Percentiles rank a stretch among this genome's conserved stretches.
Evolutionary conservation across 768 basidiomycete species (phyloP).

Genomic region (Psilocybe subaeruginosa): DNA sequence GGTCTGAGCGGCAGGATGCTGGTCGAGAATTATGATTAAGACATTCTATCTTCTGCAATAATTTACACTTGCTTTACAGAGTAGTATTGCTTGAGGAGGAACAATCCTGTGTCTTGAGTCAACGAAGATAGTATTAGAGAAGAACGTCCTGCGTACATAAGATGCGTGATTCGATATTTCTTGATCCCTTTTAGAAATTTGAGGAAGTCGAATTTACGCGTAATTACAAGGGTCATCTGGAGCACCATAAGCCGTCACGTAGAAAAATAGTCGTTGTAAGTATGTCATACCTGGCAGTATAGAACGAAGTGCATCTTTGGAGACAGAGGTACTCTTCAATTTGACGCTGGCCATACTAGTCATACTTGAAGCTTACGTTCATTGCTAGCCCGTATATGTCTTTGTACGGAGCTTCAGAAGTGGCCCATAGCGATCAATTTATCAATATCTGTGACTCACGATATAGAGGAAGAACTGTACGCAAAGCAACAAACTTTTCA

Average conservation of each 20-base stretch:
- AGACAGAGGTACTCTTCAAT: background rate
- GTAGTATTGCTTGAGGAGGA: conserved; percentile 1
- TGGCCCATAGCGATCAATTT: too few species aligned
- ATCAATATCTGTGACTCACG: background rate
- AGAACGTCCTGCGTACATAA: background rate
- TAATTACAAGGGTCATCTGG: background rate
- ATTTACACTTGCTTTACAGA: background rate
- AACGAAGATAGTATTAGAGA: background rate
- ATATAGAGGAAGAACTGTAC: background rate
- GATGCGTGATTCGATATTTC: background rate
- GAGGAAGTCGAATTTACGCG: background rate
- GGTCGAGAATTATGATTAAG: background rate
- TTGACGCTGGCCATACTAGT: background rate
- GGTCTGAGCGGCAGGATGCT: background rate
- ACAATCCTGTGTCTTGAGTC: background rate
- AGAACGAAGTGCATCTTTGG: conserved; percentile 2
- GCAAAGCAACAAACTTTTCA: background rate
- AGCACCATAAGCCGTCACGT: background rate
- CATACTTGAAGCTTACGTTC: background rate
- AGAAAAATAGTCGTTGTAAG: background rate
- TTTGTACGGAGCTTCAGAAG: background rate
- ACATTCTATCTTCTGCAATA: background rate
- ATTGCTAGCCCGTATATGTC: conserved; percentile 1
- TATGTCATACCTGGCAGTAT: background rate
- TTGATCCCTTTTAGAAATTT: background rate